Evolutionary conservation across 495 filamentous ascomycete species (phyloP).

Genomic region (Letharia lupina): DNA sequence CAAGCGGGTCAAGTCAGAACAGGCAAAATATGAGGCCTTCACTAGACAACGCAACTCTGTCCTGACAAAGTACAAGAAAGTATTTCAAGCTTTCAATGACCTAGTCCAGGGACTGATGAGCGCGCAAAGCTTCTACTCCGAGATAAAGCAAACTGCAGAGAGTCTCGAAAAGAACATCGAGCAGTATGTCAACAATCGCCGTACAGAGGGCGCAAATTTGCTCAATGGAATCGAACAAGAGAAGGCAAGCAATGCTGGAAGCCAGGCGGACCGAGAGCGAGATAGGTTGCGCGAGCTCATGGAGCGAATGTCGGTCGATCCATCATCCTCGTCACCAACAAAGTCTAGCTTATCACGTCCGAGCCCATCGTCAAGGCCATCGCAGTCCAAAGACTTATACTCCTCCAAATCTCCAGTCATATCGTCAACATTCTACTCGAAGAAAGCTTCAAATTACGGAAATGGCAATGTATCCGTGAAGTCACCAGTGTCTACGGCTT

Average conservation of each 20-base stretch:
- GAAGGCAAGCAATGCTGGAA: constrained; percentile 55
- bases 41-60: constrained; percentile 75
- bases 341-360: constrained; percentile 31
- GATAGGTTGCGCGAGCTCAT: constrained; percentile 81
- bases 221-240: constrained; percentile 80
- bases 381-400: constrained; percentile 31
- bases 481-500: constrained; percentile 16
- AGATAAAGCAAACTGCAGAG: constrained; percentile 93
- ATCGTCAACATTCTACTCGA: constrained; percentile 43
- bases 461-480: constrained; percentile 18
- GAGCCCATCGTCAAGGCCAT: constrained; percentile 36
- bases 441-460: constrained; percentile 28
- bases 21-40: constrained; percentile 86
- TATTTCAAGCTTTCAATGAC: constrained; percentile 87
- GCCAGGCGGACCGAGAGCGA: constrained; percentile 76
- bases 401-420: constrained; percentile 32
- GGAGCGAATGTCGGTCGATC: constrained; percentile 87
- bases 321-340: constrained; percentile 38
- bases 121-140: constrained; percentile 85
- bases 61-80: constrained; percentile 79
- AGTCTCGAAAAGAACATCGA: constrained; percentile 96
- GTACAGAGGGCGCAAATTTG: constrained; percentile 84
- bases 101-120: constrained; percentile 76
- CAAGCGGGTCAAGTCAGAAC: constrained; percentile 85
- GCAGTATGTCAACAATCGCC: constrained; percentile 87